Conservation (phyloP, 2,329 filamentous ascomycete genomes). For the Cryoendolithus antarcticus region DNA sequence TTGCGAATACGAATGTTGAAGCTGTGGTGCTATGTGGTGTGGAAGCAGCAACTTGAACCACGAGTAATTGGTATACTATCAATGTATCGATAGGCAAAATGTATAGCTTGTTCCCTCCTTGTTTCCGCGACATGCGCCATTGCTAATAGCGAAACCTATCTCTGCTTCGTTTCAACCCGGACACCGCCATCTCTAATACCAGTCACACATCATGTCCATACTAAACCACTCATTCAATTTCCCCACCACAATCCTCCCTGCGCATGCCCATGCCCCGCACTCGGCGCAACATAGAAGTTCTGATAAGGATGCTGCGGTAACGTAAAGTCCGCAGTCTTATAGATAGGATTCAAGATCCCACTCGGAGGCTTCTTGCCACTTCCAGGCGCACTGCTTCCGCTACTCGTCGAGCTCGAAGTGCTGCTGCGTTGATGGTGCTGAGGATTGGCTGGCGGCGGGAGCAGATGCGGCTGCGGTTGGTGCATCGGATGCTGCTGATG, state of each 20-base stretch:
- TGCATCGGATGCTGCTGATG: conserved; percentile 9
- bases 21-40: no score
- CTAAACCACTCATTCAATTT: no score
- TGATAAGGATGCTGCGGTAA: conserved; percentile 72
- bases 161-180: no score
- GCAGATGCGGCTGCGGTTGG: conserved; percentile 15
- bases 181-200: no score
- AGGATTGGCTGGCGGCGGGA: conserved; percentile 4
- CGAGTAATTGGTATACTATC: no score
- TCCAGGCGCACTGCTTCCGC: conserved; percentile 7
- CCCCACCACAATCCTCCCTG: conserved; percentile 4
- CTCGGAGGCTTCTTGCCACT: conserved; percentile 25
- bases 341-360: conserved; percentile 57
- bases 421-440: background rate
- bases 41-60: no score
- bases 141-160: no score
- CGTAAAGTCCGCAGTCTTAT: conserved; percentile 61
- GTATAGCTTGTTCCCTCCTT: no score
- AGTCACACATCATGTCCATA: no score
- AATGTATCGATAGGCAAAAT: no score
- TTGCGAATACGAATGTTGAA: no score
- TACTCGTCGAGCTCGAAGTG: background rate
- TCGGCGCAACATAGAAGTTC: conserved; percentile 65
- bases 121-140: no score
- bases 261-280: conserved; percentile 4